phyloP scores from a whole-genome alignment of 2,329 filamentous ascomycete genomes.

The Coniochaeta sp. region DNA sequence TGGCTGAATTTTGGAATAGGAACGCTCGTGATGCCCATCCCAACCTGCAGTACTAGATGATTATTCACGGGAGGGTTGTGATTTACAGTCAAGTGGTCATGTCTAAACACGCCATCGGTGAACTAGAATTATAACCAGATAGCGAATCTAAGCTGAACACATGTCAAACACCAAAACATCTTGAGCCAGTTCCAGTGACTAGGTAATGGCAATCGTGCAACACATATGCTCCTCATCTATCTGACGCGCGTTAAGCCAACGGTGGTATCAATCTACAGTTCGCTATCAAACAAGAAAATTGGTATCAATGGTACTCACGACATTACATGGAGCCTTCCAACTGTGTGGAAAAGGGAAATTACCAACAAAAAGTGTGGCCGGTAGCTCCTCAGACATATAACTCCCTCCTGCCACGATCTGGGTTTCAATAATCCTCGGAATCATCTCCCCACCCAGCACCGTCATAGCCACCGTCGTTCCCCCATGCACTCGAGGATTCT shows the following conservation, averaged over 20 bases:
- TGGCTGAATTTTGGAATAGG: neutral
- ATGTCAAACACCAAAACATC: neutral
- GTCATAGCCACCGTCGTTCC: conserved; percentile 10
- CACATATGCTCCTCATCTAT: neutral
- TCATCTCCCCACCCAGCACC: conserved; percentile 15
- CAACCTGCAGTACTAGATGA: neutral
- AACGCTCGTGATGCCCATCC: neutral
- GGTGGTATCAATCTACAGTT: conserved; percentile 1
- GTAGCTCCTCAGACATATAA: neutral
- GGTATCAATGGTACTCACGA: neutral
- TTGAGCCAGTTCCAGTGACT: no score
- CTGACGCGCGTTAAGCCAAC: neutral
- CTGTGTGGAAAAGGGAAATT: neutral
- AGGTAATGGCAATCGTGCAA: no score
- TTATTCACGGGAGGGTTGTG: neutral
- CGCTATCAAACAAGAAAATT: neutral
- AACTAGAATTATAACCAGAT: neutral
- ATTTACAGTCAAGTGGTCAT: neutral
- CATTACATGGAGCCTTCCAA: neutral
- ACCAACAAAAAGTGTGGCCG: neutral
- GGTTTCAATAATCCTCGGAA: neutral
- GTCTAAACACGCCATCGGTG: neutral
- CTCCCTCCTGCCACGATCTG: neutral
- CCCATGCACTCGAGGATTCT: conserved; percentile 5
- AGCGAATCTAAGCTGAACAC: neutral